Evolutionary conservation across 2,329 filamentous ascomycete species (phyloP), one percentile per base, ranked within the genome.

Genomic region (Ramularia collo-cygni): DNA sequence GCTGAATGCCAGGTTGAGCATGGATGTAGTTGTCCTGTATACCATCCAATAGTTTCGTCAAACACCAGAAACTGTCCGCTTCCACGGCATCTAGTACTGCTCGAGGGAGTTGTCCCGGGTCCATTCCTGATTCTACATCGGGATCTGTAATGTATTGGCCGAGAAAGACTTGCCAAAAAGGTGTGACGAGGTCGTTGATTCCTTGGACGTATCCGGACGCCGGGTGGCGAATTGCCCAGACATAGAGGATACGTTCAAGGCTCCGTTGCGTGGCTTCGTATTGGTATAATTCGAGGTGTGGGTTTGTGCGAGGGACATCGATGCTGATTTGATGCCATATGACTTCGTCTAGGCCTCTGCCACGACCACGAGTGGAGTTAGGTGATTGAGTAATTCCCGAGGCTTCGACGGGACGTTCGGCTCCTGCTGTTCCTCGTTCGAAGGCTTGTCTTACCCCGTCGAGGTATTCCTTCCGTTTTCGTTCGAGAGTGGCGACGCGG

Each of bases 321-420:
- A 98, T 98, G 64, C 88, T 95, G 65, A 98, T 96, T 60, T 98
- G 92, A 67, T 98, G 92, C 92, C 92, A 98, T 43, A 98, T 81
- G n/a, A 87, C 84, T 68, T 98, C 92, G 54, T 98, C 93, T 13
- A 98, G 68, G 2, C 89, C 90, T 39, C 85, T 77, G 2, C 80
- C 78, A 47, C 74, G 71, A 30, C 78, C 74, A 47, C 85, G 79
- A 55, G 64, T 66, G 5, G 61, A 55, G 2, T 28, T 38, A 9
- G 64, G 60, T 6, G 69, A 64, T 1, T 68, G 63, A 0, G 60
- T 58, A n/a, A 56, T 56, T 10, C 67, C 70, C n/a, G 65, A 61
- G 79, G 83, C 43, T 72, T 75, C 41, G 35, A 54, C 59, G 36
- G 54, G 56, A 33, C 47, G 60, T 4, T 58, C 53, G 37, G 58